Conservation (phyloP, 176 grass and related monocot species). For the Alloteropsis semialata region DNA sequence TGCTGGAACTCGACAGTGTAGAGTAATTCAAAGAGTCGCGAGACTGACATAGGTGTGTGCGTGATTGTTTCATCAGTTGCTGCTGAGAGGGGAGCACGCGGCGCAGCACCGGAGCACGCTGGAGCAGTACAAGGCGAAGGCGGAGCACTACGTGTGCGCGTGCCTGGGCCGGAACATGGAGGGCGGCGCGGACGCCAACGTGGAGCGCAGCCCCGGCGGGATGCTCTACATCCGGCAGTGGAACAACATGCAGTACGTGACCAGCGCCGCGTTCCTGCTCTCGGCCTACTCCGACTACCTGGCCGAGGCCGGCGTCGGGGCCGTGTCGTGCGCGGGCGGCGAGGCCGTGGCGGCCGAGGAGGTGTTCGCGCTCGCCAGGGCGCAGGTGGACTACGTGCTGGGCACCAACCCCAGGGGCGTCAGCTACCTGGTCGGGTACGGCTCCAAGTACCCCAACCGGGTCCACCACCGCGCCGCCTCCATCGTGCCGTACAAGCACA, state of each 20-base stretch:
- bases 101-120: conserved; percentile 38
- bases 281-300: conserved; percentile 51
- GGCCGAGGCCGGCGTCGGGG: neutral
- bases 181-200: conserved; percentile 40
- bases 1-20: neutral
- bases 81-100: conserved; percentile 50
- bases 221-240: conserved; percentile 78
- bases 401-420: conserved; percentile 52
- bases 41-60: neutral
- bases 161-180: conserved; percentile 52
- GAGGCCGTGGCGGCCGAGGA: neutral
- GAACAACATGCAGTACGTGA: conserved; percentile 95
- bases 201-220: conserved; percentile 61
- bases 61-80: conserved; percentile 26
- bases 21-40: too few species aligned
- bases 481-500: conserved; percentile 62
- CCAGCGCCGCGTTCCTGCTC: conserved; percentile 59
- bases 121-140: conserved; percentile 69
- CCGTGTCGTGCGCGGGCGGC: conserved; percentile 28
- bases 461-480: conserved; percentile 63
- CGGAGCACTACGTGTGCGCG: conserved; percentile 73
- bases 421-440: conserved; percentile 64
- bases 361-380: conserved; percentile 34
- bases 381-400: conserved; percentile 58
- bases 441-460: conserved; percentile 39